phyloP scores from a whole-genome alignment of 805 yeast species.

The Teunomyces atbi region DNA sequence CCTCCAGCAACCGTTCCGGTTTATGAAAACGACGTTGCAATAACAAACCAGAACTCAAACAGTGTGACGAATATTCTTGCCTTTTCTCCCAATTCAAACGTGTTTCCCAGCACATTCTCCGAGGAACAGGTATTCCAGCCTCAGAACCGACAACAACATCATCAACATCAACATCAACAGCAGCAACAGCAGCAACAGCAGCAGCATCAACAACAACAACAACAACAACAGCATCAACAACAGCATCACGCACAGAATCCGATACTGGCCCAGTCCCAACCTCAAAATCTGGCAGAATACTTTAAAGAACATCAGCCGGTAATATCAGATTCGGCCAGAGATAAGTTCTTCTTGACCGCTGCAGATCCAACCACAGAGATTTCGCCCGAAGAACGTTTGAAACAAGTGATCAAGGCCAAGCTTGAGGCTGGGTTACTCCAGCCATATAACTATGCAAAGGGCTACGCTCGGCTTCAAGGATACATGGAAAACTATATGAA shows the following conservation, averaged over 20 bases:
- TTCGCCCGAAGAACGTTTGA: constrained; percentile 89
- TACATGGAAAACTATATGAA: constrained; percentile 95
- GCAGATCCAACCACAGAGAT: constrained; percentile 96
- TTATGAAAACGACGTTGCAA: not conserved
- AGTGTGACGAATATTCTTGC: constrained; percentile 22
- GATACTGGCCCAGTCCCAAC: constrained; percentile 3
- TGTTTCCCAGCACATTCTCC: constrained; percentile 13
- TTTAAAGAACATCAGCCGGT: constrained; percentile 32
- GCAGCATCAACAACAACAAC: constrained; percentile 2
- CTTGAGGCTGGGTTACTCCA: constrained; percentile 88
- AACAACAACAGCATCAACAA: constrained; percentile 5
- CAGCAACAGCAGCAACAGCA: constrained; percentile 7
- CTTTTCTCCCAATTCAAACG: constrained; percentile 28
- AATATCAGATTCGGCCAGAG: constrained; percentile 77
- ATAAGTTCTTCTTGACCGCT: constrained; percentile 90
- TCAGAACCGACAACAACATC: constrained; percentile 2
- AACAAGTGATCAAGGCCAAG: constrained; percentile 92
- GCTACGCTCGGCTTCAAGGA: constrained; percentile 83
- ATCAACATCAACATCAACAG: not conserved
- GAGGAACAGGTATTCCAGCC: constrained; percentile 2
- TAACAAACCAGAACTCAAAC: constrained; percentile 1
- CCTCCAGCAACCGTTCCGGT: not conserved
- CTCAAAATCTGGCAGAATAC: constrained; percentile 9
- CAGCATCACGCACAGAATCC: constrained; percentile 4
- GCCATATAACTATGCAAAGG: constrained; percentile 92